A percentile compares a stretch with the other conserved stretches of the same genome.
These are phyloP conservation scores for Sclerotinia subarctica DNA, from an alignment of 2,329 filamentous ascomycete species.

Conservation along the genomic window DNA sequence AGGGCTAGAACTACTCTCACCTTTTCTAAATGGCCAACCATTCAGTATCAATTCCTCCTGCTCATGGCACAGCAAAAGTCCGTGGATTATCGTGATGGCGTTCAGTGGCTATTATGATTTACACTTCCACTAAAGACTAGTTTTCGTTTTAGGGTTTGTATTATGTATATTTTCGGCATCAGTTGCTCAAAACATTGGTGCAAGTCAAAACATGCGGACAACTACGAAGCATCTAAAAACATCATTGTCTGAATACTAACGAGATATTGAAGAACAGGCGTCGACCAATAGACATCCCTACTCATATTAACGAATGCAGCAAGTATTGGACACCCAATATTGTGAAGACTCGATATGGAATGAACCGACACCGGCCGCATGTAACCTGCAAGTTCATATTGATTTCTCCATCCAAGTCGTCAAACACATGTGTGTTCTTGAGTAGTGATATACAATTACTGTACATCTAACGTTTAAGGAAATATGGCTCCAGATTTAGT, in stretches of 20 bases:
- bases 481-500: neutral
- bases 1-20: neutral
- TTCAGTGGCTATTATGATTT: neutral
- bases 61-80: neutral
- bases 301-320: neutral
- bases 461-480: neutral
- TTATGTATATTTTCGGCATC: too few relatives aligned
- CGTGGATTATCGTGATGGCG: neutral
- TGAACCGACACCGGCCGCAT: neutral
- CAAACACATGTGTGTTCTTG: conserved; percentile 3
- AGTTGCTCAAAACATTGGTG: neutral
- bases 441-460: neutral
- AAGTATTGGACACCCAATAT: neutral
- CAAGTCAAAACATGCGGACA: neutral
- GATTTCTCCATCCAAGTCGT: neutral
- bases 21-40: neutral
- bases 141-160: neutral
- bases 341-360: neutral
- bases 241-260: neutral
- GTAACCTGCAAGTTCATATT: neutral
- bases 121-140: neutral
- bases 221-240: neutral
- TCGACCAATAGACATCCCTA: neutral
- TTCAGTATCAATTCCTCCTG: neutral
- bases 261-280: neutral